Base-by-base conservation (phyloP, 1,284 basidiomycete genomes). In the Prillingera fragicola region DNA sequence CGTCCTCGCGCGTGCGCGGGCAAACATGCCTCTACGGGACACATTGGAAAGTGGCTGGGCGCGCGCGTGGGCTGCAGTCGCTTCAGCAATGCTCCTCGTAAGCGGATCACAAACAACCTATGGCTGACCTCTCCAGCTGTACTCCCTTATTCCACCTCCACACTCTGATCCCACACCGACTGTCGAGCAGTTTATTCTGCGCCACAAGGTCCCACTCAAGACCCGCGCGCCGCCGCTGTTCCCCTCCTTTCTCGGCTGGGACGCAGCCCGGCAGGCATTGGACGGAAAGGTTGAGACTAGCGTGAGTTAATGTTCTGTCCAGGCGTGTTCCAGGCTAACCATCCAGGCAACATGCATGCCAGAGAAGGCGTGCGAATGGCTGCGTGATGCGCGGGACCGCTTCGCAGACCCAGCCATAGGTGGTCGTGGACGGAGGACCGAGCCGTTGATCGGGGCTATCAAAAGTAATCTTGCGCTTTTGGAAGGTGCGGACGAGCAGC, bases 81-180 rank as follows among this genome's bases (percentile, higher is more conserved):
- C 59, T 0, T 18, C 38, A 1, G 62, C 50, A 1, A 60, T 64
- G 55, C 33, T 54, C 3, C n/a, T 52, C n/a, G 63, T 67, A 38
- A 53, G 61, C 57, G n/a, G n/a, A 10, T 8, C 9, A 1, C 6
- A 5, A 13, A 15, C 6, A 19, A 18, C 6, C 12, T 17, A 17
- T 29, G n/a, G 35, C 40, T 45, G 17, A 43, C 23, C 1, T 10
- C 9, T 4, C 15, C 34, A 62, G 59, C 44, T 57, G 7, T 41
- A 54, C 33, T 44, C 51, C 8, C 27, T 43, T 10, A 10, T 42
- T 10, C 52, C 54, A 1, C 29, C 35, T 1, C 21, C 40, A 10
- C 5, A 14, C 14, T 2, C 6, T 3, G 43, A 45, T n/a, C 29
- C 32, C 2, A 45, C 38, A 2, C n/a, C 29, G 5, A n/a, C n/a